Evolutionary conservation across 768 basidiomycete species (phyloP).

Genomic region (Hemileccinum impolitum): DNA sequence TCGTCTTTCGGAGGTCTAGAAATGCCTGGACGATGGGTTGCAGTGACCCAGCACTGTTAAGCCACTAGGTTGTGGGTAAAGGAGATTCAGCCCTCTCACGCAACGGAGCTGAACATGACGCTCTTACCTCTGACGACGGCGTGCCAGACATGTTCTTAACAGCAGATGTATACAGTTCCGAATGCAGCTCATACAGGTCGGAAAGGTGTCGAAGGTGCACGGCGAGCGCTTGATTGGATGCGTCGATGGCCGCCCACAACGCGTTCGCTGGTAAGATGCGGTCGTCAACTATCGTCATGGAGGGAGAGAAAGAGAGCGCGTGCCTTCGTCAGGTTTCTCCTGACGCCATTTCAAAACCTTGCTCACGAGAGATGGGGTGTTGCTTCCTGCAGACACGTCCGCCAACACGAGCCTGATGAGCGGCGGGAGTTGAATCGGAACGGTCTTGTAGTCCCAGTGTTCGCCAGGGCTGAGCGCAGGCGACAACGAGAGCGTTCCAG

Average conservation of each 20-base stretch:
- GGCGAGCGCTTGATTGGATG: conserved; percentile 59
- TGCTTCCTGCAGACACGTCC: conserved; percentile 94
- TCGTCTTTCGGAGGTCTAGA: conserved; percentile 50
- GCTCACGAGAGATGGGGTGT: conserved; percentile 91
- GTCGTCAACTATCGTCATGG: not conserved
- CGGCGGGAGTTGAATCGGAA: conserved; percentile 80
- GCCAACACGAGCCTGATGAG: conserved; percentile 83
- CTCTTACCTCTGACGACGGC: conserved; percentile 53
- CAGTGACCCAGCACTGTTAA: not conserved
- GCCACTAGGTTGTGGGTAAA: conserved; percentile 43
- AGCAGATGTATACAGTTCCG: conserved; percentile 48
- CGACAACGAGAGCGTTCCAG: conserved; percentile 30
- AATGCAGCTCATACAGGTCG: conserved; percentile 45
- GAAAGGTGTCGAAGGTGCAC: conserved; percentile 50
- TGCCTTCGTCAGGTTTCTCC: conserved; percentile 57
- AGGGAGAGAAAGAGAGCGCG: not conserved
- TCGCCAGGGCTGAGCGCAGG: conserved; percentile 56
- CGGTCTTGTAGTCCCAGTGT: conserved; percentile 68
- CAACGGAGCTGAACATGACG: not conserved
- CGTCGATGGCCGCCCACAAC: conserved; percentile 63
- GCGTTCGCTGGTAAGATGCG: conserved; percentile 44
- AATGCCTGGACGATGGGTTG: conserved; percentile 51
- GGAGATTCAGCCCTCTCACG: not conserved
- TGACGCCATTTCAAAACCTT: conserved; percentile 89
- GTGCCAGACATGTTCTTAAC: conserved; percentile 62